Evolutionary conservation across 768 basidiomycete genomes (phyloP).

Genomic region (Boletus rubescentipes): DNA sequence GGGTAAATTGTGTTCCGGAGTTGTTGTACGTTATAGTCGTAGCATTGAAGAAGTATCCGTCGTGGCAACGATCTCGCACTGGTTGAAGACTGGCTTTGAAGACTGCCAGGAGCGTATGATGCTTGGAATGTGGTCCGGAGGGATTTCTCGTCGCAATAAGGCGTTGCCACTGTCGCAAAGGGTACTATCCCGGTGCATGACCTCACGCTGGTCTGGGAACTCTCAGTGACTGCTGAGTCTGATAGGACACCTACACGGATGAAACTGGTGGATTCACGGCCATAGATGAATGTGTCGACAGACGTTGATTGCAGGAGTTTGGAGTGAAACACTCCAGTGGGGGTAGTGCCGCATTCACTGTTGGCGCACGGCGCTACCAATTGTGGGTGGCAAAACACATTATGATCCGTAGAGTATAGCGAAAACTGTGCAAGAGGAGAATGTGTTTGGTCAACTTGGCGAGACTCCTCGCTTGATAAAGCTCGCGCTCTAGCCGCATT

Average conservation of each 20-base stretch:
- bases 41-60: constrained; percentile 23
- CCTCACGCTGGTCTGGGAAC: neutral
- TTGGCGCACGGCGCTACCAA: neutral
- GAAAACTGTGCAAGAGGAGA: neutral
- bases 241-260: constrained; percentile 8
- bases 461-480: too few species aligned
- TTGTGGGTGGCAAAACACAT: neutral
- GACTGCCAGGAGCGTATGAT: constrained; percentile 21
- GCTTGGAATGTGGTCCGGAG: constrained; percentile 20
- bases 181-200: constrained; percentile 10
- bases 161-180: constrained; percentile 13
- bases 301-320: neutral
- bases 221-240: neutral
- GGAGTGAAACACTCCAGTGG: neutral
- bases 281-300: constrained; percentile 3
- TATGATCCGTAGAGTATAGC: neutral
- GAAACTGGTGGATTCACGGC: constrained; percentile 2
- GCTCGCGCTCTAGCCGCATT: neutral
- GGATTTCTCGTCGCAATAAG: constrained; percentile 16
- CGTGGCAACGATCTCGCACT: constrained; percentile 15
- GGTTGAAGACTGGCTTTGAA: constrained; percentile 12
- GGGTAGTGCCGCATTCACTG: neutral
- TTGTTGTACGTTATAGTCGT: constrained; percentile 7
- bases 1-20: neutral
- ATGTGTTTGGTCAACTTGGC: too few species aligned